Evolutionary conservation across 352 stramenopile genomes (phyloP), one percentile per base, ranked within the genome.

Genomic region (Globisporangium echinulatum): DNA sequence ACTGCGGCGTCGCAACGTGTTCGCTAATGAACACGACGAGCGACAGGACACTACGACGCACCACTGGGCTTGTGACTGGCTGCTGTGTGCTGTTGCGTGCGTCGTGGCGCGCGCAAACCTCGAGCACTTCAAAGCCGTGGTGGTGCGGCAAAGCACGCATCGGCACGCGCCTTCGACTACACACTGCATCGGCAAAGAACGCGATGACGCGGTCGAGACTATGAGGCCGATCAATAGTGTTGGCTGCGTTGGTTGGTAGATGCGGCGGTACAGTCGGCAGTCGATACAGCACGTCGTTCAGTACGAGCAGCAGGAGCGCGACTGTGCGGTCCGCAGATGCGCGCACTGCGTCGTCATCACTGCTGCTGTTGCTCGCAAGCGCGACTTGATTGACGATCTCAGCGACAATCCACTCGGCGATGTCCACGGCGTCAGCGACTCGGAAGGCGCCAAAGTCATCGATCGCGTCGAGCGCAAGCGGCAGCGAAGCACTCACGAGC

Each of bases 251-350:
- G 8, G n/a, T n/a, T 7, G 9, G 36, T 10, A 13, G 14, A 5
- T 55, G 49, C 17, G 13, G 13, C n/a, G 5, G 5, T 2, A 5
- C 11, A 49, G 5, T 25, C 5, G n/a, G n/a, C 14, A 49, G 46
- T 4, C 46, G 46, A 25, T 67, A 49, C 54, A 67, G 54, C 42
- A 58, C 49, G 44, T 67, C 61, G 43, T 55, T 58, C 42, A 67
- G 33, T 13, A 54, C n/a, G 3, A 58, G 54, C 14, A 67, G 51
- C 56, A 59, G 36, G n/a, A 49, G 42, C 4, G 42, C 44, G n/a
- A 62, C 8, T 7, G 43, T 10, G 43, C 15, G 25, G 13, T 63
- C 43, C 4, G 38, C 25, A 33, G 25, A 33, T 33, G 25, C 25
- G 25, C 25, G 25, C 25, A 33, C 25, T 33, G 25, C 25, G 25